Evolutionary conservation across 1,284 basidiomycete genomes (phyloP).

Genomic region (Trichosporon sp.): DNA sequence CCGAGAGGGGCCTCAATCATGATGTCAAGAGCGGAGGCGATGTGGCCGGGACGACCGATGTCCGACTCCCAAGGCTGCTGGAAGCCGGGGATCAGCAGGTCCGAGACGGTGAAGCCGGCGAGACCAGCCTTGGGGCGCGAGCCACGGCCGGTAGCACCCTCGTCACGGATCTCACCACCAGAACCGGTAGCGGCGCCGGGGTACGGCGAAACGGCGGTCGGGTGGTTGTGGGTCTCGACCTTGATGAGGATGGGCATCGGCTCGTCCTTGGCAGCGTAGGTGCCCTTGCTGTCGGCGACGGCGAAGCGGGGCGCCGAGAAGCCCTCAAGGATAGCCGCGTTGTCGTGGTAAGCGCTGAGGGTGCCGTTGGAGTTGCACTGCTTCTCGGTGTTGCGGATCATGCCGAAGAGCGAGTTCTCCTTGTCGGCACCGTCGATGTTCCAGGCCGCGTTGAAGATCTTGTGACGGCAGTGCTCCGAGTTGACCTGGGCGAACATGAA

Average conservation of each 20-base stretch:
- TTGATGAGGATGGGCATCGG: constrained; percentile 91
- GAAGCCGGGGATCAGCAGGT: constrained; percentile 82
- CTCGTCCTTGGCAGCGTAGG: constrained; percentile 57
- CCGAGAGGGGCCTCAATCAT: constrained; percentile 96
- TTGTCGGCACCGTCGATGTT: constrained; percentile 68
- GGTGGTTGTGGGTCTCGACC: constrained; percentile 99
- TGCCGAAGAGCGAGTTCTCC: constrained; percentile 81
- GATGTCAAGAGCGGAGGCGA: constrained; percentile 89
- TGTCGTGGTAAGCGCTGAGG: constrained; percentile 96
- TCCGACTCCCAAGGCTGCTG: constrained; percentile 82
- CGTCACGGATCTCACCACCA: constrained; percentile 96
- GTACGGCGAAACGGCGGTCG: constrained; percentile 95
- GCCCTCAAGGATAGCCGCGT: constrained; percentile 89
- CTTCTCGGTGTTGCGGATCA: constrained; percentile 96
- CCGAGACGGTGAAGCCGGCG: constrained; percentile 89
- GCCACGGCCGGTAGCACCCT: constrained; percentile 90
- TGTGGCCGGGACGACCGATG: constrained; percentile 83
- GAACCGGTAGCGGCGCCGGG: constrained; percentile 97
- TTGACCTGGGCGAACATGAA: constrained; percentile 99
- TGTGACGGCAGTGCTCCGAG: constrained; percentile 98
- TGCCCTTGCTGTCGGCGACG: constrained; percentile 39
- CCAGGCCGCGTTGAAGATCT: constrained; percentile 99
- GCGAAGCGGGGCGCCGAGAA: constrained; percentile 74
- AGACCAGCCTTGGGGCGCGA: constrained; percentile 96
- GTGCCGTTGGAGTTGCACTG: constrained; percentile 63